Conservation (phyloP, 768 basidiomycete genomes). For the Termitomyces sp. region DNA sequence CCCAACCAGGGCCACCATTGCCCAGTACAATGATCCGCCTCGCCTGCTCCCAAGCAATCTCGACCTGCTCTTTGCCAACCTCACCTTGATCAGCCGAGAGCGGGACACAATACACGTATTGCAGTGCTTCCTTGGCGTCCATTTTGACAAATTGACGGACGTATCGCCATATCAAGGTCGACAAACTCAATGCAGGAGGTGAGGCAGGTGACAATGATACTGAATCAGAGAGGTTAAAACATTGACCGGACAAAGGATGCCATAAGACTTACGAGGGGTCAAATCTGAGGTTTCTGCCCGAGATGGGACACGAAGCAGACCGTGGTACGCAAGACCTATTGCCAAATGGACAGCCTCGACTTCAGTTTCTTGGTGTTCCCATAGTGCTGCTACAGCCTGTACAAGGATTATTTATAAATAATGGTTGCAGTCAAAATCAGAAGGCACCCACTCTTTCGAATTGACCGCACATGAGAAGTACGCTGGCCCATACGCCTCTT, state of each 20-base stretch:
- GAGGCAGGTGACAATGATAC: conserved; percentile 68
- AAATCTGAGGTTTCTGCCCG: conserved; percentile 81
- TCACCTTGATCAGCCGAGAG: conserved; percentile 68
- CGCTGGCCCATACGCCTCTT: conserved; percentile 74
- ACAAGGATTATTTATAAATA: background rate
- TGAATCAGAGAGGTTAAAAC: conserved; percentile 21
- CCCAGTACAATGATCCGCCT: conserved; percentile 76
- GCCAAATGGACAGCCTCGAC: conserved; percentile 94
- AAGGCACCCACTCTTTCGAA: conserved; percentile 75
- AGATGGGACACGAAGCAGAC: conserved; percentile 80
- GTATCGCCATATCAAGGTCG: conserved; percentile 89
- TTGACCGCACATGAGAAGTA: conserved; percentile 88
- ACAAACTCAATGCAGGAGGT: conserved; percentile 73
- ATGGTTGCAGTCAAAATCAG: background rate
- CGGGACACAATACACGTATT: conserved; percentile 89
- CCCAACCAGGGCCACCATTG: conserved; percentile 81
- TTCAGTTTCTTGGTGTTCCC: conserved; percentile 83
- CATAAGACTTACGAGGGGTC: conserved; percentile 56
- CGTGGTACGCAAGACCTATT: conserved; percentile 90
- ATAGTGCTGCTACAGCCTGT: conserved; percentile 86
- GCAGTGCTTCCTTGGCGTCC: conserved; percentile 91
- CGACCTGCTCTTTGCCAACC: conserved; percentile 82
- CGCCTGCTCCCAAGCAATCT: conserved; percentile 76
- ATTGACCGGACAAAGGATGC: background rate
- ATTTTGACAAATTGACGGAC: conserved; percentile 88